These are phyloP conservation scores for Nitzschia sp. DNA, from an alignment of 108 stramenopile species.

Conservation along the genomic window DNA sequence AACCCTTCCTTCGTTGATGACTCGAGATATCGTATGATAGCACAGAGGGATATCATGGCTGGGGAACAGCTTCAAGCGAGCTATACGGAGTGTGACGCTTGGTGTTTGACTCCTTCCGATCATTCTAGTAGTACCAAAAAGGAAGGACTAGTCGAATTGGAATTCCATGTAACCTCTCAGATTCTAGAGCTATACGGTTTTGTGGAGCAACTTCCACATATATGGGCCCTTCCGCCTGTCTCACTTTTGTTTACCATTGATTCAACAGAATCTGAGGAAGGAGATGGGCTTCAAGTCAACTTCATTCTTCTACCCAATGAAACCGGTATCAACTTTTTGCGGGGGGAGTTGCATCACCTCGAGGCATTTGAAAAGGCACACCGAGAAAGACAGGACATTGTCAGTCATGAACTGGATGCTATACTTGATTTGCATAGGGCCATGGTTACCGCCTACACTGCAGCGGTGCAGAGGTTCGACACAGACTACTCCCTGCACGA, in stretches of 20 bases:
- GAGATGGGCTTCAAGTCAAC: not conserved
- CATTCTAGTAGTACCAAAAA: not conserved
- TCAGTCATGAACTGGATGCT: not conserved
- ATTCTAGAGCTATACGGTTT: constrained; percentile 10
- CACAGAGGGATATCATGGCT: not conserved
- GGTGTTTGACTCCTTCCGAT: not conserved
- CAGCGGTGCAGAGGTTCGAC: not conserved
- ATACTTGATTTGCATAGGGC: not conserved
- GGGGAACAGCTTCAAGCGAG: constrained; percentile 3
- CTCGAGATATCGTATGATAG: not conserved
- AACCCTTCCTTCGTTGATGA: not conserved
- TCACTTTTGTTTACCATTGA: not conserved
- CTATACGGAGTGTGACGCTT: constrained; percentile 2
- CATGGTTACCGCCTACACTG: not conserved
- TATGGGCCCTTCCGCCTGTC: constrained; percentile 1
- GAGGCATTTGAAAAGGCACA: not conserved
- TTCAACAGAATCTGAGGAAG: not conserved
- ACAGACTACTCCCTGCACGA: not conserved
- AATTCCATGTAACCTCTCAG: constrained; percentile 7
- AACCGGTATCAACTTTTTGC: not conserved
- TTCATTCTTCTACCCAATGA: constrained; percentile 4
- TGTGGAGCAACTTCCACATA: constrained; percentile 11
- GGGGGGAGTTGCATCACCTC: not conserved
- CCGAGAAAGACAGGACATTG: not conserved
- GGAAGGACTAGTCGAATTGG: no score